phyloP scores from a whole-genome alignment of 768 basidiomycete genomes.

The Erythrobasidium yunnanense region DNA sequence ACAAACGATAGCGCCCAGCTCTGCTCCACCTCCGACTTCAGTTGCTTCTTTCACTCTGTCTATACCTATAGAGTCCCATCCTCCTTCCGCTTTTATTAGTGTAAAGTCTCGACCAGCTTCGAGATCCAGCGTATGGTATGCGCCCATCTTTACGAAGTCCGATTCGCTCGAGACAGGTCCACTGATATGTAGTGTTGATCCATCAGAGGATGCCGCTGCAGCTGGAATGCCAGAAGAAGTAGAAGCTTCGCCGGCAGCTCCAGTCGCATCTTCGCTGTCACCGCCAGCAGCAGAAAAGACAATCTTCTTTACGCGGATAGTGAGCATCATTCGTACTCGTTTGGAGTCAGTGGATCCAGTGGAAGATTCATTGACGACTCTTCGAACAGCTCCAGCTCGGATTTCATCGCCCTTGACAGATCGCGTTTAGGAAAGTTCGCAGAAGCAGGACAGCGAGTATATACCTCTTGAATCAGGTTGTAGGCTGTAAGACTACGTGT shows the following conservation, averaged over 20 bases:
- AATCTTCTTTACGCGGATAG: conserved; percentile 64
- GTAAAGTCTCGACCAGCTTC: conserved; percentile 82
- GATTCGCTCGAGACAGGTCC: conserved; percentile 81
- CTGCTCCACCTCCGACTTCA: conserved; percentile 85
- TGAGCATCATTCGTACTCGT: conserved; percentile 72
- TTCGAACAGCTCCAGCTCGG: conserved; percentile 71
- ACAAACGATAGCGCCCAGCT: conserved; percentile 88
- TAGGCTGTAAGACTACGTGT: conserved; percentile 49
- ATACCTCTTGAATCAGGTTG: conserved; percentile 76
- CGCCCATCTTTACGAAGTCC: conserved; percentile 76
- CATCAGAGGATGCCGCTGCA: conserved; percentile 43
- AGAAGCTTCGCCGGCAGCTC: conserved; percentile 45
- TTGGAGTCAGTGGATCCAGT: conserved; percentile 92
- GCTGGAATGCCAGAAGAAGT: conserved; percentile 35
- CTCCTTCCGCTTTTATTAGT: conserved; percentile 64
- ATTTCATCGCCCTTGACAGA: conserved; percentile 60
- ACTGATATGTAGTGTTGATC: conserved; percentile 60
- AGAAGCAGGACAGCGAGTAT: background rate
- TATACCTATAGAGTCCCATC: conserved; percentile 85
- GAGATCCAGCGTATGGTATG: conserved; percentile 86
- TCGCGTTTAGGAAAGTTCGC: background rate
- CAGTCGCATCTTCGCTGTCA: conserved; percentile 39
- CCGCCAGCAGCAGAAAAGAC: conserved; percentile 66
- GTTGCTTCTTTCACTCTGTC: conserved; percentile 76
- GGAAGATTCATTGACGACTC: conserved; percentile 75